Percentiles rank a stretch among this genome's conserved stretches.
These are phyloP conservation scores for Osmanthus fragrans DNA, from an alignment of 257 asterid species.

Conservation along the genomic window DNA sequence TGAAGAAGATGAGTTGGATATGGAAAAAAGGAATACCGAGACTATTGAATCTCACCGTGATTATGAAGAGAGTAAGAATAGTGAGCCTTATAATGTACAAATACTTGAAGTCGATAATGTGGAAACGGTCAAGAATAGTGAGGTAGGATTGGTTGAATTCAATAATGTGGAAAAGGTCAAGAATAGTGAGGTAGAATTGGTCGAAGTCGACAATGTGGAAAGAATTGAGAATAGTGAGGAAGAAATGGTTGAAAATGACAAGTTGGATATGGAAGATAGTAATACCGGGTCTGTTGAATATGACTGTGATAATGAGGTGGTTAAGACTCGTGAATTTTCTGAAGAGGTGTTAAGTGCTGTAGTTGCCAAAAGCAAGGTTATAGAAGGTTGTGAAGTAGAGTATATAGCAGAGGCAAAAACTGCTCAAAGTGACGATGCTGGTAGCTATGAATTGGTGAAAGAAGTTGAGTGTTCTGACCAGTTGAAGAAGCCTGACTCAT, in stretches of 20 bases:
- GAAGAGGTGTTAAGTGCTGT: too few relatives aligned
- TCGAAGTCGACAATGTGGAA: not conserved
- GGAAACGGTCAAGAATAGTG: not conserved
- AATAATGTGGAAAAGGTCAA: not conserved
- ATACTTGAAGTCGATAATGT: not conserved
- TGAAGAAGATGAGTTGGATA: conserved; percentile 20
- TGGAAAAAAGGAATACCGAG: not conserved
- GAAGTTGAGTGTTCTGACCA: conserved; percentile 19
- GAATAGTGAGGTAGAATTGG: not conserved
- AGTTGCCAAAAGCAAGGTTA: too few relatives aligned
- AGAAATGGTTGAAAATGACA: not conserved
- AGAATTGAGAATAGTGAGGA: not conserved
- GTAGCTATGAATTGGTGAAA: conserved; percentile 19
- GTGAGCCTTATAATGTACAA: not conserved
- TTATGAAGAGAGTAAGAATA: not conserved
- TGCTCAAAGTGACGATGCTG: conserved; percentile 27
- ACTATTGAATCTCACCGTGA: conserved; percentile 12
- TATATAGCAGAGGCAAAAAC: too few relatives aligned
- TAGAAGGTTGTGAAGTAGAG: too few relatives aligned
- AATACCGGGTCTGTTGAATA: not conserved
- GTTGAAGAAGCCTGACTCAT: conserved; percentile 20
- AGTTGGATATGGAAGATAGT: not conserved
- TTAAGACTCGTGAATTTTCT: not conserved
- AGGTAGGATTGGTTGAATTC: not conserved
- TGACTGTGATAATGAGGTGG: not conserved